Conservation (phyloP, 2,329 filamentous ascomycete species). For the Parastagonospora avenae region DNA sequence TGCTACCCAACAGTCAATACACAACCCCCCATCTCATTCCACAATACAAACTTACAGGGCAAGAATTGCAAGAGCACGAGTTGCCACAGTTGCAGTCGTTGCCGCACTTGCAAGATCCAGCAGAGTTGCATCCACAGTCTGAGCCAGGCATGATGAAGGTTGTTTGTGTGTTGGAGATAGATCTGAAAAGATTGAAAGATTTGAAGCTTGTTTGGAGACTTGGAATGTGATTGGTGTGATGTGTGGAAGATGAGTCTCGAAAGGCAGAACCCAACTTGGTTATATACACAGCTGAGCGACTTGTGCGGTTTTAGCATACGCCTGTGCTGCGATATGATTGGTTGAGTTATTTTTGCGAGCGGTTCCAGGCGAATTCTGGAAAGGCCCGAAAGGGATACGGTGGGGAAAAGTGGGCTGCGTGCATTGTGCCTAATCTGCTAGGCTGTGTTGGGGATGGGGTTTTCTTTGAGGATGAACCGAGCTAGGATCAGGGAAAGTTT, state of each 20-base stretch:
- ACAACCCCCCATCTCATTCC: neutral
- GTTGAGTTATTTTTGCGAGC: no score
- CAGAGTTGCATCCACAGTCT: slow-evolving; percentile 8
- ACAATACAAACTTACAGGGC: slow-evolving; percentile 10
- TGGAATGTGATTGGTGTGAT: slow-evolving; percentile 5
- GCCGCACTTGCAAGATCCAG: slow-evolving; percentile 1
- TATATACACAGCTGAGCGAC: slow-evolving; percentile 27
- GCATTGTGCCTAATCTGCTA: slow-evolving; percentile 11
- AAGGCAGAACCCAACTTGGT: neutral
- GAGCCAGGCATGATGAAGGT: slow-evolving; percentile 13
- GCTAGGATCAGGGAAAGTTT: neutral
- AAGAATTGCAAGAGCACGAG: slow-evolving; percentile 18
- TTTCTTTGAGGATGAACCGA: neutral
- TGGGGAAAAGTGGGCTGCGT: slow-evolving; percentile 11
- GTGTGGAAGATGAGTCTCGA: neutral
- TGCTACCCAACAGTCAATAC: neutral
- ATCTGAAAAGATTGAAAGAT: neutral
- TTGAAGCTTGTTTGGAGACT: neutral
- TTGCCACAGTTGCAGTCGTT: slow-evolving; percentile 14
- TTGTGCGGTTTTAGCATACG: slow-evolving; percentile 14
- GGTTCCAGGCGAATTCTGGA: no score
- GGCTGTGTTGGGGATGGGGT: neutral
- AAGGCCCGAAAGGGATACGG: no score
- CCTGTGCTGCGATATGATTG: no score
- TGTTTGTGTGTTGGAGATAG: slow-evolving; percentile 1